Base-by-base conservation (phyloP, 2,329 filamentous ascomycete species). In the Phyllosticta ampelicida region DNA sequence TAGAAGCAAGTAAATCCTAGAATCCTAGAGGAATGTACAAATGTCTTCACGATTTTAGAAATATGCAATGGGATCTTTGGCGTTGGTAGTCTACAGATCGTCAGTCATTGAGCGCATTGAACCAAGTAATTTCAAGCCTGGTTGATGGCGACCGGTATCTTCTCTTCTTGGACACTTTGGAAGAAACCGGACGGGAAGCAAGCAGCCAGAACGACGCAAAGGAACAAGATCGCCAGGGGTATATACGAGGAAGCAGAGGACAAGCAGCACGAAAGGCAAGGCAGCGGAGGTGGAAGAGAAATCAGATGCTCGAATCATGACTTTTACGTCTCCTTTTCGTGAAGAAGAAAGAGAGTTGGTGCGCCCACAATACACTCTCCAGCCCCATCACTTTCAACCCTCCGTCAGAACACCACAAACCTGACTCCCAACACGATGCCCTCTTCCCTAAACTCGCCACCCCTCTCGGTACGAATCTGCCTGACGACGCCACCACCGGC, bases 361-460 rank as follows among this genome's bases (percentile, higher is more conserved):
- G n/a, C n/a, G n/a, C n/a, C n/a, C n/a, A n/a, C n/a, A n/a, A n/a
- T n/a, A n/a, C n/a, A n/a, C n/a, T n/a, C n/a, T n/a, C n/a, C n/a
- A n/a, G n/a, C n/a, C n/a, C n/a, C 51, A 13, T 18, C 19, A 21
- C n/a, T 29, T n/a, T 30, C 10, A 13, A 11, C 67, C 55, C 23
- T 19, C n/a, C n/a, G n/a, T 58, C 50, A 58, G 19, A 54, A 26
- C 10, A 77, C 67, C 28, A 75, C 67, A 62, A 75, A 76, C 49
- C 75, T 67, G 60, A 75, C 68, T 1, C 73, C 75, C 20, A 73
- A 67, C 10, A 77, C 65, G 30, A 77, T 65, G 23, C 68, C 67
- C 3, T 73, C 67, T 63, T 77, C 75, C 21, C 62, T 63, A 60
- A 77, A 77, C 20, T 66, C 60, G 6, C 74, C 75, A 21, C 66